Conservation (phyloP, 495 filamentous ascomycete genomes). For the Glonium stellatum region DNA sequence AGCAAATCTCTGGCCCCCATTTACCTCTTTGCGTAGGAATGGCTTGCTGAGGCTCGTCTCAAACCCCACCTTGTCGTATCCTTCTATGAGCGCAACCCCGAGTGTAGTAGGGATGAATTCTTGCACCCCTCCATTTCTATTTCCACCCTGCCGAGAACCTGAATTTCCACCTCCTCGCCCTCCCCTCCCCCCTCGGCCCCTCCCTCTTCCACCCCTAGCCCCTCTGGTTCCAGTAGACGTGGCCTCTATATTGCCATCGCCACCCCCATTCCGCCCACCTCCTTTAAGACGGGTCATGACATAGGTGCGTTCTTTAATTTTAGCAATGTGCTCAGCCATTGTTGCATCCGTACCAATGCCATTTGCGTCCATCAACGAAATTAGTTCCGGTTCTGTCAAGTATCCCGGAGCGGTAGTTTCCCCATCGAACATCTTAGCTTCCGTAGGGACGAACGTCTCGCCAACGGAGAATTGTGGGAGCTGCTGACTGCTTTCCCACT, state of each 20-base stretch:
- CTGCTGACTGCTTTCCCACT: constrained; percentile 81
- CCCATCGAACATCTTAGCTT: constrained; percentile 82
- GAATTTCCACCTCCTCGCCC: constrained; percentile 37
- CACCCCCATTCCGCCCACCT: constrained; percentile 36
- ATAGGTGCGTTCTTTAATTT: constrained; percentile 85
- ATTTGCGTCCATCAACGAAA: constrained; percentile 96
- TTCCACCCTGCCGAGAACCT: constrained; percentile 41
- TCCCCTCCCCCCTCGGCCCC: constrained; percentile 42
- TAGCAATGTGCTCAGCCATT: constrained; percentile 97
- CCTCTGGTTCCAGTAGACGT: constrained; percentile 22
- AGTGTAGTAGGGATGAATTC: constrained; percentile 89
- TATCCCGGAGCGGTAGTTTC: constrained; percentile 78
- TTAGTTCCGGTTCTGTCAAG: constrained; percentile 93
- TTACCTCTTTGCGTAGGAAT: constrained; percentile 83
- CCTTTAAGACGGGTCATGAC: constrained; percentile 54
- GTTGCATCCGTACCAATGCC: constrained; percentile 97
- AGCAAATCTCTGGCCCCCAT: constrained; percentile 1
- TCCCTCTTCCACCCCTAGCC: constrained; percentile 37
- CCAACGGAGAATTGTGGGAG: constrained; percentile 70
- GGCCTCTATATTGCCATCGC: constrained; percentile 31
- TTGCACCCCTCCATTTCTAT: constrained; percentile 50
- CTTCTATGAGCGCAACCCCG: constrained; percentile 83
- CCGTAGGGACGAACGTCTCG: constrained; percentile 79
- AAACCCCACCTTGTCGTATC: constrained; percentile 85
- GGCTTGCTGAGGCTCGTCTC: constrained; percentile 90